Conservation (phyloP, 2,329 filamentous ascomycete genomes). For the Hymenoscyphus albidus region DNA sequence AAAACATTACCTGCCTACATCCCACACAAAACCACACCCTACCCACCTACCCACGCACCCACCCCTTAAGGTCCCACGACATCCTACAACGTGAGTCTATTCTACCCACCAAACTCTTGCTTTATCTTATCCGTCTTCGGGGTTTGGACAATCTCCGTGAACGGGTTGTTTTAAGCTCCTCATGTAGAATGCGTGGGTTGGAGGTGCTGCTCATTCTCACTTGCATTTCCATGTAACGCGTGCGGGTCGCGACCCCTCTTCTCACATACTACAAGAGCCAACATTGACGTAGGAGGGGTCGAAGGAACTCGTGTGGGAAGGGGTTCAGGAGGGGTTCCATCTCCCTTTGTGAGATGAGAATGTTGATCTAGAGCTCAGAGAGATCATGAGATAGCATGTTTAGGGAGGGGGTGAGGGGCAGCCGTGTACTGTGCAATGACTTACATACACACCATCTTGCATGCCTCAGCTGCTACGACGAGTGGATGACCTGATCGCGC, state of each 20-base stretch:
- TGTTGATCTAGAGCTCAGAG: neutral
- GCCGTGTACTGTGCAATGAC: neutral
- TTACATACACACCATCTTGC: neutral
- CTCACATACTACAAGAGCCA: neutral
- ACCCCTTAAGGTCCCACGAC: neutral
- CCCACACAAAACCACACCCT: neutral
- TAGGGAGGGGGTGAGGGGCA: neutral
- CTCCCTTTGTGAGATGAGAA: neutral
- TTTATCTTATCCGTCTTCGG: conserved; percentile 1
- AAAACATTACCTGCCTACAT: too few relatives aligned
- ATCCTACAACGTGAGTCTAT: conserved; percentile 13
- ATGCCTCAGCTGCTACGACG: neutral
- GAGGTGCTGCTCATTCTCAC: neutral
- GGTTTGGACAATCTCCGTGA: neutral
- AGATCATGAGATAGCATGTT: neutral
- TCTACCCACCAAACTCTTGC: neutral
- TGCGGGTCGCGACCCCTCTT: neutral
- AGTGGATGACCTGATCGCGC: neutral
- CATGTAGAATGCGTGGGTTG: too few relatives aligned
- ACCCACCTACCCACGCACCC: neutral
- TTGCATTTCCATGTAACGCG: neutral
- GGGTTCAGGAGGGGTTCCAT: neutral
- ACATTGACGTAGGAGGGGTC: neutral
- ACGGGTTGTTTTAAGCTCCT: neutral
- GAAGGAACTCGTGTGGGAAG: neutral